Percentiles rank a stretch among this genome's conserved stretches.
Evolutionary conservation across 164 flowering plant species (phyloP).

Genomic region (Vitis rupestris): DNA sequence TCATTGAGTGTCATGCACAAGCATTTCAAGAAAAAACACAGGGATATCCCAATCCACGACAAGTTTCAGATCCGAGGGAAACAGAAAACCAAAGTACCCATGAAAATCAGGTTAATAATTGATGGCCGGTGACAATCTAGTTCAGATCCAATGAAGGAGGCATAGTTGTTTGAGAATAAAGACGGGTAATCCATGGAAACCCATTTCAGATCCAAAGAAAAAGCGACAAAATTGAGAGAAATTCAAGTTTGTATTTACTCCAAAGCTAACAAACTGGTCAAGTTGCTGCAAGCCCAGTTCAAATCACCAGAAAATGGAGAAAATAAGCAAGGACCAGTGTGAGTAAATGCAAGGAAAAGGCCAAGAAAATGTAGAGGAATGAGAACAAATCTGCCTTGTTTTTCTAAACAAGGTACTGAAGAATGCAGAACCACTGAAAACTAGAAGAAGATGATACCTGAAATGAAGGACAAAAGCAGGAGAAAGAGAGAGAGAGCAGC

Average conservation of each 20-base stretch:
- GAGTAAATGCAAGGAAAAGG: no score
- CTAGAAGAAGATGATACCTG: conserved; percentile 27
- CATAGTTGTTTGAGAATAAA: background rate
- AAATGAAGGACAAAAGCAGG: conserved; percentile 32
- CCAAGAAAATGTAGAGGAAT: background rate
- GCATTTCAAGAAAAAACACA: no score
- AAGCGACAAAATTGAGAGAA: background rate
- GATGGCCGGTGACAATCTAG: background rate
- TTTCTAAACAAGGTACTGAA: background rate
- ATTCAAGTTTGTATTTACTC: background rate
- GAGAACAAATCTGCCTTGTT: background rate
- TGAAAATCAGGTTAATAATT: background rate
- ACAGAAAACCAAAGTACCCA: no score
- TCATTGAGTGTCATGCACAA: no score
- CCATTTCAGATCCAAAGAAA: background rate
- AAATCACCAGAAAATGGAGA: background rate
- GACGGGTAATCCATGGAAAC: background rate
- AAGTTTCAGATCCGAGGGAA: no score
- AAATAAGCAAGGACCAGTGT: no score
- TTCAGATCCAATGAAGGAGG: background rate
- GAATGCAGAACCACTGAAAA: background rate
- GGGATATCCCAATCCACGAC: no score
- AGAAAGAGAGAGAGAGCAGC: conserved; percentile 15
- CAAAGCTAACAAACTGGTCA: background rate
- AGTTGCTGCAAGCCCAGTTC: background rate